Conservation (phyloP, 2,329 filamentous ascomycete species). For the Exutisphaerella laricina region DNA sequence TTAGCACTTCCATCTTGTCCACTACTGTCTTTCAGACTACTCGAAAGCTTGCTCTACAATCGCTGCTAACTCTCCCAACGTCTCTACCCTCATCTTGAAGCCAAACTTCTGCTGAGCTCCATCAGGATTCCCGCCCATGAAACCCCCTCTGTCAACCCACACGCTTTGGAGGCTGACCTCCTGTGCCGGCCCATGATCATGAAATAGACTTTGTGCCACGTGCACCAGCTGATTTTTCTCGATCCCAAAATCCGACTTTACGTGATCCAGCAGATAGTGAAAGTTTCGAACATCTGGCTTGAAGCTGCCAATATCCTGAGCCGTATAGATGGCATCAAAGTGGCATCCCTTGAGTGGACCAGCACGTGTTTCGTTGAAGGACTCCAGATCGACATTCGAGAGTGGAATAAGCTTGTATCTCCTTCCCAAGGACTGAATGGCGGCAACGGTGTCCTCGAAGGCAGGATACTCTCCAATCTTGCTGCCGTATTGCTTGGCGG, state of each 20-base stretch:
- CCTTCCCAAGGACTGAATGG: conserved; percentile 45
- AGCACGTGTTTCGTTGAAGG: conserved; percentile 46
- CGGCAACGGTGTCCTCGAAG: conserved; percentile 54
- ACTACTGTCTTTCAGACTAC: neutral
- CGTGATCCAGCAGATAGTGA: conserved; percentile 54
- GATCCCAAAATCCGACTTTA: conserved; percentile 51
- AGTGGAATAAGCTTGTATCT: conserved; percentile 56
- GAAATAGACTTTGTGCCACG: conserved; percentile 61
- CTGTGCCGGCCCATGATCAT: conserved; percentile 63
- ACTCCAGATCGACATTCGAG: conserved; percentile 54
- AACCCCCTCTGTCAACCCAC: conserved; percentile 58
- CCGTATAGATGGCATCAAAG: conserved; percentile 46
- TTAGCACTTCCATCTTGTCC: neutral
- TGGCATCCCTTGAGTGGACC: conserved; percentile 47
- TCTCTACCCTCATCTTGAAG: conserved; percentile 58
- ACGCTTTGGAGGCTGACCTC: conserved; percentile 54
- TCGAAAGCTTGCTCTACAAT: conserved; percentile 42
- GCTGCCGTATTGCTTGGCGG: conserved; percentile 46
- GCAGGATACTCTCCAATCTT: conserved; percentile 51
- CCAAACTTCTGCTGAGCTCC: conserved; percentile 38
- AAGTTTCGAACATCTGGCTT: conserved; percentile 64
- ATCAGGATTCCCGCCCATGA: conserved; percentile 43
- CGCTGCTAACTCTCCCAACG: conserved; percentile 56
- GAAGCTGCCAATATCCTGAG: conserved; percentile 65
- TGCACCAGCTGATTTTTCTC: conserved; percentile 56